Percentiles rank a stretch among this genome's conserved stretches.
Evolutionary conservation across 495 filamentous ascomycete species (phyloP).

Genomic region (Penicillium cosmopolitanum): DNA sequence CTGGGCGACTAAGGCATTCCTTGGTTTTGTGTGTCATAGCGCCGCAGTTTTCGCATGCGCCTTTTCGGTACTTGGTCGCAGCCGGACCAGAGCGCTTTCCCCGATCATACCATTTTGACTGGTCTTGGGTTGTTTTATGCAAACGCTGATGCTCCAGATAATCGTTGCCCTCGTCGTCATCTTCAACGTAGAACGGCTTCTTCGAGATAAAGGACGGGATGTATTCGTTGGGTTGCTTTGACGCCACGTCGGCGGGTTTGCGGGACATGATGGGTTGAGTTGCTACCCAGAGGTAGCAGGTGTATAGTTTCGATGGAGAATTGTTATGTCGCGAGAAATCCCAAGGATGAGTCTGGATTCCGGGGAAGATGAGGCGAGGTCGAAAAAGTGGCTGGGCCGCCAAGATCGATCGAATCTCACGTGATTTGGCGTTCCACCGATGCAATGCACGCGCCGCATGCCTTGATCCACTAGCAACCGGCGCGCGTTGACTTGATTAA

Average conservation of each 20-base stretch:
- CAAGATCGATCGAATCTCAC: constrained; percentile 24
- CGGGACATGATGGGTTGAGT: constrained; percentile 41
- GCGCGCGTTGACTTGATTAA: constrained; percentile 5
- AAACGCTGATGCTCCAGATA: constrained; percentile 98
- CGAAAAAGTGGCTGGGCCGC: constrained; percentile 4
- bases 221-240: constrained; percentile 93
- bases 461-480: constrained; percentile 1
- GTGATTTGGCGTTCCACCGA: constrained; percentile 38
- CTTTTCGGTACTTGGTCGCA: constrained; percentile 95
- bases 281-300: neutral
- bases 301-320: neutral
- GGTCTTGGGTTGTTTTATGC: constrained; percentile 62
- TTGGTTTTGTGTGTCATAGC: constrained; percentile 95
- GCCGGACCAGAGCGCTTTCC: constrained; percentile 79
- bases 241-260: constrained; percentile 54
- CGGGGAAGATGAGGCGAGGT: constrained; percentile 10
- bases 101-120: constrained; percentile 88
- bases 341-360: neutral
- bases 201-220: constrained; percentile 98
- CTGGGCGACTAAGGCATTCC: constrained; percentile 88
- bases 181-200: constrained; percentile 93
- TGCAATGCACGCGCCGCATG: constrained; percentile 16
- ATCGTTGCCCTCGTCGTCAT: constrained; percentile 79
- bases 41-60: constrained; percentile 97
- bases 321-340: neutral